Base-by-base conservation (phyloP, 2,329 filamentous ascomycete genomes). In the Amauroascus verrucosus region DNA sequence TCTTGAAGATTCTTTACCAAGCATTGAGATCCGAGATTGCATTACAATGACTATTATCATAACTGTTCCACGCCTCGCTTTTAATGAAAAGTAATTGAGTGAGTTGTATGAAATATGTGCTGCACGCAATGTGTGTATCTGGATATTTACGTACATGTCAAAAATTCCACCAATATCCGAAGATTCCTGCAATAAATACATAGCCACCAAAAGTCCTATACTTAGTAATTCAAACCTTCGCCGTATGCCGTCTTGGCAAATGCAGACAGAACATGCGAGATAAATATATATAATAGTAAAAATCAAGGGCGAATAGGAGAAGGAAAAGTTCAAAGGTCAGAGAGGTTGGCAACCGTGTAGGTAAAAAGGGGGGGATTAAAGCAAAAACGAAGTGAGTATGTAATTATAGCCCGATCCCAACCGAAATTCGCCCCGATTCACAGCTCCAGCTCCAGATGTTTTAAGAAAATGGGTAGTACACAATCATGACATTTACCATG, bases 131-230 rank as follows among this genome's bases (percentile, higher is more conserved):
- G 11, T 45, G 8, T 37, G 30, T 48, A n/a, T 6, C 13, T 46
- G 13, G 32, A 46, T 33, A 33, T 35, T 6, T 13, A 3, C 8
- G 7, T 28, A 28, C 11, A 41, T 40, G n/a, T 48, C 32, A 37
- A 24, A 35, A 37, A n/a, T 24, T 48, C 20, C 32, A 13, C 33
- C 37, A 30, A 26, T 20, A n/a, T 16, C 37, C 48, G 32, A 43
- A 32, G 24, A 16, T 32, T 43, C 48, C 48, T 50, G 37, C 48
- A 33, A 50, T 32, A 50, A 41, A 43, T 50, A 50, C 24, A 50
- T 43, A 33, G 18, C 30, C 7, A 2, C 14, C 14, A 38, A 49
- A 40, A 9, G 26, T 4, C 26, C 26, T 30, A 30, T 5, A 9
- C 9, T 30, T 30, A 30, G 4, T 5, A 30, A 30, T 9, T 9